Conservation (phyloP, 2,329 filamentous ascomycete genomes). For the Cytospora piceae region DNA sequence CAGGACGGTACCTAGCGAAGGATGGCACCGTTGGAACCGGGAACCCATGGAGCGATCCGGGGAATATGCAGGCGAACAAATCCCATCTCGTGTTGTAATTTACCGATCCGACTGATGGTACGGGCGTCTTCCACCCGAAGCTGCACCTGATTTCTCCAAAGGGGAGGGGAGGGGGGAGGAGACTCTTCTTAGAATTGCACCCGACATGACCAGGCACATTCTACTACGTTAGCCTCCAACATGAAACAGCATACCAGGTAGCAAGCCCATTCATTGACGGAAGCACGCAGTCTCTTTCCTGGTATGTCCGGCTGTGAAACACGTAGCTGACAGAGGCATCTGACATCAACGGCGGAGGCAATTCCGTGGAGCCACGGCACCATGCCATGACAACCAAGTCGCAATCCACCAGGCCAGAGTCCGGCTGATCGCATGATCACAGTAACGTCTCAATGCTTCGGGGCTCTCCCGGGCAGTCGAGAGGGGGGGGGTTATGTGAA, state of each 20-base stretch:
- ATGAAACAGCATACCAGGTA: not conserved
- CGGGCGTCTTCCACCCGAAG: not conserved
- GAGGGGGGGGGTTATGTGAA: not conserved
- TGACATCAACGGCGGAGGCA: not conserved
- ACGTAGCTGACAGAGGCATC: not conserved
- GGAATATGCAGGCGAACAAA: not conserved
- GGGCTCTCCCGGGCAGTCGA: not conserved
- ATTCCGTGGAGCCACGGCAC: not conserved
- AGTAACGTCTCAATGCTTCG: not conserved
- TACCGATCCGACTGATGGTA: not conserved
- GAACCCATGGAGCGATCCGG: not conserved
- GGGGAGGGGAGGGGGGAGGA: not conserved
- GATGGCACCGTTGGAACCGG: not conserved
- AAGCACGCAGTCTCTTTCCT: not conserved
- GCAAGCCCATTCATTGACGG: not conserved
- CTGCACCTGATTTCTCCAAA: not conserved
- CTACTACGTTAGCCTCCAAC: slow-evolving; percentile 1
- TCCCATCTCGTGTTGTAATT: not conserved
- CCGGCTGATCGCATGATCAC: not conserved
- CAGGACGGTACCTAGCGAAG: not conserved
- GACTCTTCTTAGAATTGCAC: not conserved
- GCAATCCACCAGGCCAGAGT: not conserved
- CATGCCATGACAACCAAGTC: not conserved
- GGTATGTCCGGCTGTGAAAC: not conserved
- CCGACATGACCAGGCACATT: not conserved